Conservation (phyloP, 2,329 filamentous ascomycete genomes). For the Hymenoscyphus infarciens region DNA sequence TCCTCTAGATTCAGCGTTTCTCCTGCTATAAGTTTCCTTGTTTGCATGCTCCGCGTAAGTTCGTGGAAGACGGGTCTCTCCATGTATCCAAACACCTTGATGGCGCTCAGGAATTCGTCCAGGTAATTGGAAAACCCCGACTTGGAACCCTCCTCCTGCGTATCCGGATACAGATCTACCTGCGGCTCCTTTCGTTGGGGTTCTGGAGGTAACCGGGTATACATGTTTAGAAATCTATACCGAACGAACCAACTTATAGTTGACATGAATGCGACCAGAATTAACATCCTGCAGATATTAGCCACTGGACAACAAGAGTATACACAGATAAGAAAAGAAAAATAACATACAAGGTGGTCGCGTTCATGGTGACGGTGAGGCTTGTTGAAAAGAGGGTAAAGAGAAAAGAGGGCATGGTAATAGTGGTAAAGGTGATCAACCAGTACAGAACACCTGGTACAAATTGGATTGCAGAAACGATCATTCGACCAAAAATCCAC, state of each 20-base stretch:
- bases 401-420: conserved; percentile 83
- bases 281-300: conserved; percentile 58
- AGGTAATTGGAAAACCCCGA: conserved; percentile 92
- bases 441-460: conserved; percentile 66
- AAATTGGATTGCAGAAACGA: conserved; percentile 53
- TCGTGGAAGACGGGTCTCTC: conserved; percentile 97
- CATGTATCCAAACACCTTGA: conserved; percentile 97
- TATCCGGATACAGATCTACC: conserved; percentile 90
- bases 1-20: conserved; percentile 95
- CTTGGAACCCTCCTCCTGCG: conserved; percentile 85
- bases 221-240: conserved; percentile 96
- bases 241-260: conserved; percentile 89
- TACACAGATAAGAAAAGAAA: conserved; percentile 16
- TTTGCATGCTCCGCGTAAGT: conserved; percentile 96
- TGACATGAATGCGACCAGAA: conserved; percentile 73
- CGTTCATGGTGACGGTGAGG: conserved; percentile 97
- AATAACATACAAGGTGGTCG: conserved; percentile 76
- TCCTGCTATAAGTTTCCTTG: conserved; percentile 89
- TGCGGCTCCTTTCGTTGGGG: conserved; percentile 94
- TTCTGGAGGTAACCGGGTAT: conserved; percentile 87
- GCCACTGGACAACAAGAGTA: neutral
- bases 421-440: conserved; percentile 78
- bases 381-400: conserved; percentile 90
- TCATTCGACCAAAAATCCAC: conserved; percentile 51
- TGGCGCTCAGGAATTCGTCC: conserved; percentile 95